These are phyloP conservation scores for Nemania diffusa DNA, from an alignment of 2,329 filamentous ascomycete species.

Conservation along the genomic window DNA sequence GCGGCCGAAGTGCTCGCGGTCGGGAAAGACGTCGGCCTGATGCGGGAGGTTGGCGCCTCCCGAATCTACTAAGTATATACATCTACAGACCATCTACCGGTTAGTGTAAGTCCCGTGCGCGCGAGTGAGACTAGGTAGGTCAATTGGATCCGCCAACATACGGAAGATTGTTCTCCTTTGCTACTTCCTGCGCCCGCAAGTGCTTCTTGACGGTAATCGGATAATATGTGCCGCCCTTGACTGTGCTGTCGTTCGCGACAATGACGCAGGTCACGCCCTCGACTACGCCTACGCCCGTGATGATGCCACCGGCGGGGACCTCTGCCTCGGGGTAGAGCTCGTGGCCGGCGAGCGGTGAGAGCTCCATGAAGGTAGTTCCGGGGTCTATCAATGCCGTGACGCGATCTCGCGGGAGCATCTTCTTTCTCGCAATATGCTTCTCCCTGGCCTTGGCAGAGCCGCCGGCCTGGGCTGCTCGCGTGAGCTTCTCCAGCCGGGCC, in stretches of 20 bases:
- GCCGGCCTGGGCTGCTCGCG: constrained; percentile 76
- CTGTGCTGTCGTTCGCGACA: constrained; percentile 94
- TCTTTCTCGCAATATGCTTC: constrained; percentile 87
- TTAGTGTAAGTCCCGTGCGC: constrained; percentile 18
- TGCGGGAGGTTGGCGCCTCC: constrained; percentile 95
- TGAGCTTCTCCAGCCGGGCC: constrained; percentile 73
- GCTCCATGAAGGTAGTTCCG: constrained; percentile 88
- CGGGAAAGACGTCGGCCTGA: constrained; percentile 95
- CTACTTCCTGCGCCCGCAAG: constrained; percentile 88
- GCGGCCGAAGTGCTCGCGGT: constrained; percentile 92
- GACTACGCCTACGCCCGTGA: constrained; percentile 90
- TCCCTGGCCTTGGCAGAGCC: constrained; percentile 84
- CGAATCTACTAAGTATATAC: constrained; percentile 96
- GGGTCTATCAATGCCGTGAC: constrained; percentile 89
- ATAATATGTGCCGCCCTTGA: constrained; percentile 97
- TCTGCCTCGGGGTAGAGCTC: constrained; percentile 88
- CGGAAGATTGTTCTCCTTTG: constrained; percentile 83
- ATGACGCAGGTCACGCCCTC: constrained; percentile 93
- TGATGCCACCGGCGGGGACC: constrained; percentile 88
- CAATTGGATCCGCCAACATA: constrained; percentile 51
- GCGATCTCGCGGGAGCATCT: constrained; percentile 93
- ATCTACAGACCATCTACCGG: constrained; percentile 57
- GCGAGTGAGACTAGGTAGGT: not conserved
- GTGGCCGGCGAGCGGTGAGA: constrained; percentile 91
- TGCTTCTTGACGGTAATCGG: constrained; percentile 99